A percentile compares a stretch with the other conserved stretches of the same genome.
Evolutionary conservation across 306 rosid genomes (phyloP).

Genomic region (Fragaria nilgerrensis): DNA sequence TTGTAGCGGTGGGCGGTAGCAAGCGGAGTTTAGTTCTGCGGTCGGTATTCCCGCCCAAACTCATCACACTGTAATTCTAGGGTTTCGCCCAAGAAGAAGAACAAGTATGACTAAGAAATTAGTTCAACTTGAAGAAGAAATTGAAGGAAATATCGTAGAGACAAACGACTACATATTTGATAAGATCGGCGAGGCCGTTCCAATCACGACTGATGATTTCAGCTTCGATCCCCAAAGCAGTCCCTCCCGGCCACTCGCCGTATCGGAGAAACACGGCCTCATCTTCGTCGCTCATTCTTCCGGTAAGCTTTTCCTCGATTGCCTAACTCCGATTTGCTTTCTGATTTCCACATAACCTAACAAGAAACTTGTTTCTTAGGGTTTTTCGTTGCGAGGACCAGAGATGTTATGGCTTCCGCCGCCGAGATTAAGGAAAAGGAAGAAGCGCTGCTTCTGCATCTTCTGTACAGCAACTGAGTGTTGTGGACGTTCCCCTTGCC

Average conservation of each 20-base stretch:
- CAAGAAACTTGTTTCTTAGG: conserved; percentile 34
- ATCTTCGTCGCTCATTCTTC: conserved; percentile 62
- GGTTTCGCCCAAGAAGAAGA: conserved; percentile 14
- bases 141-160: conserved; percentile 45
- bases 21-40: conserved; percentile 2
- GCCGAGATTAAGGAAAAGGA: conserved; percentile 47
- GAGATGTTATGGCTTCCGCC: conserved; percentile 65
- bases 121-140: conserved; percentile 38
- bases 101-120: not conserved
- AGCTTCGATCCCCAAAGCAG: conserved; percentile 39
- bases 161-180: conserved; percentile 56
- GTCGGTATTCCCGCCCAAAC: conserved; percentile 12
- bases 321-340: not conserved
- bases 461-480: conserved; percentile 54
- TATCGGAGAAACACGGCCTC: conserved; percentile 66
- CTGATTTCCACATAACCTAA: not conserved
- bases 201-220: conserved; percentile 40
- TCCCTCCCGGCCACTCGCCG: conserved; percentile 72
- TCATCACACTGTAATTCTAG: not conserved
- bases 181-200: conserved; percentile 65
- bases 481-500: conserved; percentile 59
- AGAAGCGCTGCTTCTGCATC: conserved; percentile 43
- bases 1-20: not conserved
- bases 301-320: conserved; percentile 26
- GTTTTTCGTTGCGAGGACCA: conserved; percentile 63